Evolutionary conservation across 805 yeast genomes (phyloP), one percentile per base, ranked within the genome.

Genomic region (Cyberlindnera euphorbiiphila): DNA sequence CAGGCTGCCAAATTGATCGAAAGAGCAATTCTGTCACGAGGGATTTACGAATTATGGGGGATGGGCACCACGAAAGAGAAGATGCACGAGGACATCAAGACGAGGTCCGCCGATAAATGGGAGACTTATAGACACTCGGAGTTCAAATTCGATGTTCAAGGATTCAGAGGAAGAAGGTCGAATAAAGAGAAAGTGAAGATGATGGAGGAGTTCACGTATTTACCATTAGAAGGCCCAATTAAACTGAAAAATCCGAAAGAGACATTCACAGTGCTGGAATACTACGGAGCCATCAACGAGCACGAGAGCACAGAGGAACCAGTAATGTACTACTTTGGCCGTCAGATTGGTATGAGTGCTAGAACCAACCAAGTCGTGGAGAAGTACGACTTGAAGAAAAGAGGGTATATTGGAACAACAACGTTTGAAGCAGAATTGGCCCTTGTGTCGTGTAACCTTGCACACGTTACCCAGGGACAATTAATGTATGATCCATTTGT

Each of bases 391-490:
- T 68, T 93, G 45, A 83, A 81, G 56, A 78, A 80, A 50, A 71
- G 98, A 53, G 81, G 79, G 36, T 88, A 84, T 54, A 89, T 86
- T 39, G 98, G 98, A 3, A 93, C 98, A 6, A 93, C 98, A 0
- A 86, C 96, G 13, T 93, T 93, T 61, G 98, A 93, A 50, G 95
- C 96, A 2, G 98, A 93, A 56, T 65, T 93, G 42, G 78, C 97
- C 0, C 62, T 93, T 32, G 82, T 89, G 12, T 82, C 94, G 21
- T 85, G 95, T 53, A 93, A 91, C 53, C 71, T 93, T 35, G 96
- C 85, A 0, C 88, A 84, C 45, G 86, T 82, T 11, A 68, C 59
- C 25, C 67, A 71, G 0, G 83, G 81, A 0, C 73, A 78, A 37
- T 54, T 88, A 4, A 75, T 84, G 55, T 91, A 86, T 56, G 98